Evolutionary conservation across 2,329 filamentous ascomycete genomes (phyloP), one percentile per base, ranked within the genome.

Genomic region (Ilyonectria mors-panacis): DNA sequence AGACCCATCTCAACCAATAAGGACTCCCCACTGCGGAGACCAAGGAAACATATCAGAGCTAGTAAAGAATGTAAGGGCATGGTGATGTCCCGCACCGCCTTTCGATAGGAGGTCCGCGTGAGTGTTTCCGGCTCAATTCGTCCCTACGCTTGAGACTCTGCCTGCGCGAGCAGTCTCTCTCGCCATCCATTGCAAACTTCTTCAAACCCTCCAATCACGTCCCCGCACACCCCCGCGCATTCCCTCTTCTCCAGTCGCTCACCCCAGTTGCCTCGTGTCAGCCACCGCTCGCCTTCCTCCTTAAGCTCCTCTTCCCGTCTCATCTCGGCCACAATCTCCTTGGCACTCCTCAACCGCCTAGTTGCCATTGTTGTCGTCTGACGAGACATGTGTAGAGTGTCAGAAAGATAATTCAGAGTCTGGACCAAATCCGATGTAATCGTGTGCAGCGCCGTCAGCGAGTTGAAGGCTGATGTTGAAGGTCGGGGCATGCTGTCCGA

Each of bases 141-240:
- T 33, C 59, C 53, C 51, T 56, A 83, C 37, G 81, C 83, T 67
- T 82, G 81, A 28, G 85, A 80, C 70, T 88, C 87, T n/a, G 86
- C 88, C 76, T 90, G 87, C 15, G 88, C 90, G 67, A 94, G 87
- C 54, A 97, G 82, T 72, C 92, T 89, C 76, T 91, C 90, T 77
- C 95, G 89, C 93, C 95, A 96, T 63, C 89, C 88, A 64, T 95
- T 92, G 81, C 94, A 98, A 1, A 95, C 91, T 77, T 94, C 92
- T 80, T 98, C 95, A 76, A 99, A 98, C 0, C 96, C 96, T 51
- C 92, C 92, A 37, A 98, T 91, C 1, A 99, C 95, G 67, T 97
- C 94, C 5, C 91, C 87, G 80, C 96, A 98, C 15, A 95, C 93
- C 23, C 87, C 87, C 8, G 93, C 94, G 69, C 94, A 97, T 79